Base-by-base conservation (phyloP, 345 rosid genomes). In the Eutrema japonicum region DNA sequence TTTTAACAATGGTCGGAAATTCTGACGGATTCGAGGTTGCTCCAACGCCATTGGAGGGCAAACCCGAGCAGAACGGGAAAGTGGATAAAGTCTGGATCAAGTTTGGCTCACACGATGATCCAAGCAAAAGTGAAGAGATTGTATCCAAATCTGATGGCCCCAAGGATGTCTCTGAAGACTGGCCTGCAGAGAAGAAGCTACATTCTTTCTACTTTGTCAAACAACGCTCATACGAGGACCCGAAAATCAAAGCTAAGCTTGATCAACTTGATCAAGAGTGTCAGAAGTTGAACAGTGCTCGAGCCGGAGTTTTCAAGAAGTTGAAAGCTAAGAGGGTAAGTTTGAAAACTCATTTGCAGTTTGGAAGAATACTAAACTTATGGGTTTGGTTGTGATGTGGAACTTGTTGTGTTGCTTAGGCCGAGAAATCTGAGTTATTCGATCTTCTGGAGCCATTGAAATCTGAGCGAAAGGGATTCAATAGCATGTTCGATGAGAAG, bases 111-210 rank as follows among this genome's bases (percentile, higher is more conserved):
- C 80, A 78, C 16, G 88, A 58, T 30, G 83, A 82, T 62, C 88
- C 70, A 18, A 75, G 69, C 2, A 80, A n/a, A 16, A 64, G 65
- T 53, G 83, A 71, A 8, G 85, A 6, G 3, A 38, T 18, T 1
- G 48, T 72, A 55, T 68, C 80, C 3, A 66, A 68, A 38, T 52
- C 81, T 58, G 79, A 72, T 29, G 70, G 74, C 33, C 96, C 88
- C 0, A 84, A 68, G 73, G 81, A 89, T 72, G 90, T 83, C 1
- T 71, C 43, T 30, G 92, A 81, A 9, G 93, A 91, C 63, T 91
- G 97, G 97, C 91, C 96, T 58, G 86, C 82, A n/a, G 78, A 77
- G 41, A 74, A 67, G 73, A 81, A 83, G 86, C 78, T 76, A 65
- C 86, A 84, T 62, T 12, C 66, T 38, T 89, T 86, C 67, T 84